Evolutionary conservation across 352 stramenopile genomes (phyloP).

Genomic region (Pythium angustatum): DNA sequence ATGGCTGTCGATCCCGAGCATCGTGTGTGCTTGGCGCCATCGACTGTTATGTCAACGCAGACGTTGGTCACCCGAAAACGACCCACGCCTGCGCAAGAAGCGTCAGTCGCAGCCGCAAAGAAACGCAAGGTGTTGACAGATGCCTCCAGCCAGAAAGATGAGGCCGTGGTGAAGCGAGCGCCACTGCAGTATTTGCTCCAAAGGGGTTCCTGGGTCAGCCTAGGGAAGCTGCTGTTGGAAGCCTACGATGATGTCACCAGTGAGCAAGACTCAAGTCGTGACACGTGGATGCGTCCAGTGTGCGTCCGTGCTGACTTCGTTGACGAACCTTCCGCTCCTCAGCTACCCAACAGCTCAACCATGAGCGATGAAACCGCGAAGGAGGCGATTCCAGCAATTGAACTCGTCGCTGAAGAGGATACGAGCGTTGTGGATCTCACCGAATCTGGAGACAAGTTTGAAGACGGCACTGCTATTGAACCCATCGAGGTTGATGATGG

Average conservation of each 20-base stretch:
- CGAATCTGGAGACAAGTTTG: not conserved
- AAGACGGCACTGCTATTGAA: not conserved
- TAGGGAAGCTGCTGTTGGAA: conserved; percentile 64
- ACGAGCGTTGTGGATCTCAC: conserved; percentile 13
- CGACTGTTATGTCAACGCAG: not conserved
- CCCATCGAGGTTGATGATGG: conserved; percentile 23
- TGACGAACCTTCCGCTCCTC: not conserved
- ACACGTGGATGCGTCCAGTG: not conserved
- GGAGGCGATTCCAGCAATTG: not conserved
- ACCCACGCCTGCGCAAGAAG: conserved; percentile 1
- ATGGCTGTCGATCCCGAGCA: conserved; percentile 4
- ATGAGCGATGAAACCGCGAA: not conserved
- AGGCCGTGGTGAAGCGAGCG: not conserved
- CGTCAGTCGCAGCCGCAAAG: conserved; percentile 27
- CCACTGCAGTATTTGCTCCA: conserved; percentile 45
- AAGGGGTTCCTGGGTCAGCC: conserved; percentile 44
- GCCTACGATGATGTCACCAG: conserved; percentile 59
- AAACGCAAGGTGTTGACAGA: conserved; percentile 25
- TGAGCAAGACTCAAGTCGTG: conserved; percentile 10
- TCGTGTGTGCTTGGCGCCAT: not conserved
- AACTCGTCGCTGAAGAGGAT: not conserved
- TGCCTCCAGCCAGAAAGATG: not conserved
- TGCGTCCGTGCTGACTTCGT: conserved; percentile 18
- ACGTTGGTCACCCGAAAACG: conserved; percentile 12
- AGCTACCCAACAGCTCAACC: not conserved